Percentiles rank a stretch among this genome's conserved stretches.
Conservation (phyloP, 2,329 filamentous ascomycete species). For the Colletotrichum lini region DNA sequence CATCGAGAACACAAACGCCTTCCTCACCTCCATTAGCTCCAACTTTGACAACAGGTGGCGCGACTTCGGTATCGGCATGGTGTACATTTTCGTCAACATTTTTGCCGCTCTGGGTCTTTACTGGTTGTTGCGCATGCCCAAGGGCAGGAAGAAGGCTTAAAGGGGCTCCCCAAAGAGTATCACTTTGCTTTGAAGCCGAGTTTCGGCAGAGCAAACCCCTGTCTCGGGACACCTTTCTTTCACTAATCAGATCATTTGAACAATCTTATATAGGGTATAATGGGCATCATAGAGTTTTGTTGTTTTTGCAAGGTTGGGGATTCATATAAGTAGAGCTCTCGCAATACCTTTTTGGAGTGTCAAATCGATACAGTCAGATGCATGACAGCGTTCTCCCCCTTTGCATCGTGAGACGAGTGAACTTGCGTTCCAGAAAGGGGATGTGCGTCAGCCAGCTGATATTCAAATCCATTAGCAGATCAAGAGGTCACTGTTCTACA, state of each 20-base stretch:
- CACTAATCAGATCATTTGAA: background rate
- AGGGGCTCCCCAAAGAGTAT: background rate
- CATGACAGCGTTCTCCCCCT: background rate
- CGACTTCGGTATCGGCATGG: slow-evolving; percentile 69
- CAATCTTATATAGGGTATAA: background rate
- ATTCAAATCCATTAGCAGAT: background rate
- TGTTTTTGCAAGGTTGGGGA: background rate
- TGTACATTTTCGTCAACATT: slow-evolving; percentile 66
- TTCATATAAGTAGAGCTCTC: slow-evolving; percentile 5
- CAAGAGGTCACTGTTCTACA: background rate
- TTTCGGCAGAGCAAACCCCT: background rate
- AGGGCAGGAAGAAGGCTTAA: slow-evolving; percentile 42
- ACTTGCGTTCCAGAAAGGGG: background rate
- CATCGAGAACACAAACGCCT: slow-evolving; percentile 54
- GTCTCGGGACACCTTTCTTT: background rate
- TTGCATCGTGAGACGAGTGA: background rate
- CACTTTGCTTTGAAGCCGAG: background rate
- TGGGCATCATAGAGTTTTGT: slow-evolving; percentile 2
- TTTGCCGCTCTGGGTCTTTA: slow-evolving; percentile 63
- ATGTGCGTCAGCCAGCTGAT: background rate
- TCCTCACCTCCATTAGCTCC: slow-evolving; percentile 56
- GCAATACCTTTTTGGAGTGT: background rate
- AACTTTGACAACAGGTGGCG: slow-evolving; percentile 66
- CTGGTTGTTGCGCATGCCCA: slow-evolving; percentile 57
- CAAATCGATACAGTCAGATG: slow-evolving; percentile 1